Percentiles rank a stretch among this genome's conserved stretches.
phyloP scores from a whole-genome alignment of 768 basidiomycete species.

The Calocybe cyanea region DNA sequence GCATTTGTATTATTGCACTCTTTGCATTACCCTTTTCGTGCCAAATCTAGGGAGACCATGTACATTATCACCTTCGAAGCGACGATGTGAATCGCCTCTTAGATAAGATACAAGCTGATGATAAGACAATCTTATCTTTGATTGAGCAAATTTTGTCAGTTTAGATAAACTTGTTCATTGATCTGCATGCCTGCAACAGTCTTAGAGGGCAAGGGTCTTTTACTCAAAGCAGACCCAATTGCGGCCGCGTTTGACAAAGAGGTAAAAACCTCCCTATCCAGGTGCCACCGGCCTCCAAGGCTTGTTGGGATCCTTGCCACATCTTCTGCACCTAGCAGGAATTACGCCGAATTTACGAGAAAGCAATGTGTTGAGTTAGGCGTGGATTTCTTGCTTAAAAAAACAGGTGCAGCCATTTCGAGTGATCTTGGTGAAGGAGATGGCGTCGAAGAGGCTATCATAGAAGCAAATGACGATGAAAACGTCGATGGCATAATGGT shows the following conservation, averaged over 20 bases:
- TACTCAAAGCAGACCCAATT: constrained; percentile 77
- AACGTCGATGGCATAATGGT: constrained; percentile 95
- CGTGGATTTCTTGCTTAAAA: constrained; percentile 78
- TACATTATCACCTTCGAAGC: background rate
- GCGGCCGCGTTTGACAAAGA: constrained; percentile 69
- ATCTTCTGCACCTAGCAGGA: constrained; percentile 70
- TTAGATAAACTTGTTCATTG: too few species aligned
- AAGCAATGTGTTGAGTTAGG: constrained; percentile 90
- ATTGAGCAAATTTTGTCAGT: constrained; percentile 8
- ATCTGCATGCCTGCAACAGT: constrained; percentile 18
- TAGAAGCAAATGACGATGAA: constrained; percentile 89
- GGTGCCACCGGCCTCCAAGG: constrained; percentile 49
- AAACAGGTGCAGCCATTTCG: constrained; percentile 59
- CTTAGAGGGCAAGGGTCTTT: constrained; percentile 58
- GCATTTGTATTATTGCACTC: constrained; percentile 1
- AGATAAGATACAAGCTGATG: constrained; percentile 8
- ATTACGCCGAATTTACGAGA: constrained; percentile 87
- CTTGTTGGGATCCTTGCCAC: constrained; percentile 92
- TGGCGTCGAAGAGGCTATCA: constrained; percentile 93
- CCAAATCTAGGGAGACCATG: background rate
- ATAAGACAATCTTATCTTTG: constrained; percentile 5
- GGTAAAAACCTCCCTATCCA: constrained; percentile 45
- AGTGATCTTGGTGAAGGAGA: constrained; percentile 68
- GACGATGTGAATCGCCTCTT: background rate
- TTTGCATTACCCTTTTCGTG: background rate